Conservation (phyloP, 1,284 basidiomycete species). For the Austroboletus olivaceoglutinosus region DNA sequence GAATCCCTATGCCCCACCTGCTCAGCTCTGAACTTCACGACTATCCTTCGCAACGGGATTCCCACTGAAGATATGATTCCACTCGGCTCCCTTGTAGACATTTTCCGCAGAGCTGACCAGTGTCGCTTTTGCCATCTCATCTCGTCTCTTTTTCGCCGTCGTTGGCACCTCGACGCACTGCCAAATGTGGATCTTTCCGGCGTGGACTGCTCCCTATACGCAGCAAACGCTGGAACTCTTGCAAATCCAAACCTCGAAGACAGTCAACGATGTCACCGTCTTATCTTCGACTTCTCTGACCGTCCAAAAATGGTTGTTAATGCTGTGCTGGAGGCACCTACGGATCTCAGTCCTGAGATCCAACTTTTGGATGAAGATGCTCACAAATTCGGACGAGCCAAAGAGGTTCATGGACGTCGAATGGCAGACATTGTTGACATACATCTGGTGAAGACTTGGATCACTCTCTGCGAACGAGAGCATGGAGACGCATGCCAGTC, state of each 20-base stretch:
- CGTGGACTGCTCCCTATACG: background rate
- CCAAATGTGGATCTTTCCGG: background rate
- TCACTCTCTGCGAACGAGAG: background rate
- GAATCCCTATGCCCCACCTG: background rate
- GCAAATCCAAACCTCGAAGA: background rate
- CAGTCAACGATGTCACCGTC: background rate
- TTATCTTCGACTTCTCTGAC: background rate
- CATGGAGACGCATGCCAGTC: background rate
- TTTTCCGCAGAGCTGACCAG: background rate
- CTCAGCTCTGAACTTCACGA: background rate
- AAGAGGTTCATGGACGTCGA: background rate
- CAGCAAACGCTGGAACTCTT: background rate
- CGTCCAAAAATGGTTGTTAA: background rate
- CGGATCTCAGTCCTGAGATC: background rate
- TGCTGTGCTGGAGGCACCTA: background rate
- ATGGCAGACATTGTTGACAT: background rate
- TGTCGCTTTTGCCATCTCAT: background rate
- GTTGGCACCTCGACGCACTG: background rate
- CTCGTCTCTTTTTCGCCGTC: background rate
- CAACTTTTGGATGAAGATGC: background rate
- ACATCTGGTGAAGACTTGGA: background rate
- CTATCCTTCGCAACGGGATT: background rate
- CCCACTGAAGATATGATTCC: background rate
- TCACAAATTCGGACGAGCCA: background rate
- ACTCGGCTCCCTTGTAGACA: background rate